Evolutionary conservation across 2,329 filamentous ascomycete species (phyloP), one percentile per base, ranked within the genome.

Genomic region (Aspergillus alliaceus): DNA sequence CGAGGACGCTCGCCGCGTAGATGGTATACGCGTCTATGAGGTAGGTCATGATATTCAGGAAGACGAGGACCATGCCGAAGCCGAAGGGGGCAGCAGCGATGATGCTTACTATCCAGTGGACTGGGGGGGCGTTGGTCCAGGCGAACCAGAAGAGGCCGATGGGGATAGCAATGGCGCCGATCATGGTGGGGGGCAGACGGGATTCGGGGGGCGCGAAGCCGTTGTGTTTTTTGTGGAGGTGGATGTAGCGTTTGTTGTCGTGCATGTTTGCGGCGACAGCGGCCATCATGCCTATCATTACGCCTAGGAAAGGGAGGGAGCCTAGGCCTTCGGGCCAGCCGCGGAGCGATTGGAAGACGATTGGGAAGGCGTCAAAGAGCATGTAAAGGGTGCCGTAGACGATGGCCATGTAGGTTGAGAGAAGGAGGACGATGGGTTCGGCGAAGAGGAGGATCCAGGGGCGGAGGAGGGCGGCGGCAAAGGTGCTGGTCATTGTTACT

Each of bases 1-100:
- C 73, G 7, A 74, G 56, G 0, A 71, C 73, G 3, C 61, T 66
- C 1, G 73, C 73, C 1, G 73, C 72, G 51, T 72, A 75, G 46
- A 74, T 69, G 1, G 66, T 69, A 51, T 74, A 75, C 1, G 70
- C 58, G 51, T 75, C 73, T 42, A 73, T 67, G n/a, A 76, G 64
- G 52, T 75, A 75, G 49, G 71, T 74, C 58, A 73, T 66, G 44
- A 68, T 62, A 6, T 64, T 59, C 6, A 75, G 60, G 57, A 72
- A 72, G 22, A 73, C 64, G 7, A 72, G 59, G 14, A 74, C 66
- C 51, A 72, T 68, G 3, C 72, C 72, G 40, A 72, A 72, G 4
- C 72, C 73, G 51, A 75, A 70, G 4, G 69, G 64, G 2, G 60
- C 65, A 2, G 61, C 60, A 9, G 63, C 69, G 12, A 73, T 64